Evolutionary conservation across 768 basidiomycete genomes (phyloP).

Genomic region (Clitopilus hobsonii): DNA sequence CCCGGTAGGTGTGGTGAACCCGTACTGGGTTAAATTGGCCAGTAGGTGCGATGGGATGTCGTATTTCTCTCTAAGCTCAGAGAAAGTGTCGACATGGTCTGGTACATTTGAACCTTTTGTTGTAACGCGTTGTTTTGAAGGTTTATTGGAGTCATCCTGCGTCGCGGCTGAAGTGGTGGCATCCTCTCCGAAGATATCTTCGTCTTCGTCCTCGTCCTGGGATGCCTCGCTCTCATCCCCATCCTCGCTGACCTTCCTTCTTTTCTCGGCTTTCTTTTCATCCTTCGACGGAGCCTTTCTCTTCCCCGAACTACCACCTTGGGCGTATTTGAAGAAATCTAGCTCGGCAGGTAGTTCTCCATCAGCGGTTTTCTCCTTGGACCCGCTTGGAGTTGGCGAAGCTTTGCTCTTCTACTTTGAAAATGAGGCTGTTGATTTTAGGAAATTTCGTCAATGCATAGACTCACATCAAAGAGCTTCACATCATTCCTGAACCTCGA

Average conservation of each 20-base stretch:
- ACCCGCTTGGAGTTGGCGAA: conserved; percentile 2
- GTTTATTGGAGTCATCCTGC: conserved; percentile 14
- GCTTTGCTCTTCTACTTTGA: conserved; percentile 13
- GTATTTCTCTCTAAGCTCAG: conserved; percentile 54
- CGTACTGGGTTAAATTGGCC: conserved; percentile 56
- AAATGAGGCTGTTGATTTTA: conserved; percentile 3
- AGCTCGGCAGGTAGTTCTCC: conserved; percentile 68
- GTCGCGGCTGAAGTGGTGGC: not conserved
- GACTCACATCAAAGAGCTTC: conserved; percentile 59
- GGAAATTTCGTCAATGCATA: conserved; percentile 2
- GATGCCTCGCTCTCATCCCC: conserved; percentile 28
- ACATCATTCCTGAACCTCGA: conserved; percentile 65
- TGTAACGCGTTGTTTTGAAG: conserved; percentile 58
- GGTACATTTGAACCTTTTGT: conserved; percentile 74
- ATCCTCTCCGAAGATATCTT: conserved; percentile 10
- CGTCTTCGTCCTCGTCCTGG: conserved; percentile 19
- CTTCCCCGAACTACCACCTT: conserved; percentile 43
- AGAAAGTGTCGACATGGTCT: conserved; percentile 50
- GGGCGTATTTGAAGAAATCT: conserved; percentile 90
- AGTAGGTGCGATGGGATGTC: conserved; percentile 55
- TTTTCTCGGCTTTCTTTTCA: conserved; percentile 23
- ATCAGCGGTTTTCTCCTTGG: conserved; percentile 18
- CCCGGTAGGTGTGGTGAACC: conserved; percentile 67
- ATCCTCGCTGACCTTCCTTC: conserved; percentile 23
- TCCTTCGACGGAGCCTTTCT: conserved; percentile 33